Conservation (phyloP, 192 early-diverging fungal species). For the Coemansia sp. region DNA sequence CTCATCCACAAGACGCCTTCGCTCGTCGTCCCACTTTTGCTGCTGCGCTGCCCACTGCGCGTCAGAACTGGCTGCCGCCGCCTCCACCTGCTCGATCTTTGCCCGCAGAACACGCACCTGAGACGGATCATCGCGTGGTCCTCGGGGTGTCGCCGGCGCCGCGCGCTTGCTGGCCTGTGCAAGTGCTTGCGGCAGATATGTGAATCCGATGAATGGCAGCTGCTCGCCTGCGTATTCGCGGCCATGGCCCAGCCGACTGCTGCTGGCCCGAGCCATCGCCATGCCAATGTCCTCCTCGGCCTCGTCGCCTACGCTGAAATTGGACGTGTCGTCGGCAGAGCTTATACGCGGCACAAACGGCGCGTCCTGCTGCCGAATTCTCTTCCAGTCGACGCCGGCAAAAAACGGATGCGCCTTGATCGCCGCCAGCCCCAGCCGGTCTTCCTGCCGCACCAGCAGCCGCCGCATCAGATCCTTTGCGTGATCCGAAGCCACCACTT, state of each 20-base stretch:
- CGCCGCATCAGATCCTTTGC: constrained; percentile 73
- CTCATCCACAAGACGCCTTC: constrained; percentile 19
- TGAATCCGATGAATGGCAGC: constrained; percentile 87
- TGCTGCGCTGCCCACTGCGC: constrained; percentile 19
- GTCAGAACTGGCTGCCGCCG: constrained; percentile 10
- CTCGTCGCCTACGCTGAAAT: constrained; percentile 83
- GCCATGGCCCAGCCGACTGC: constrained; percentile 49
- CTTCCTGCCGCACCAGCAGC: constrained; percentile 70
- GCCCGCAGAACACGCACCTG: constrained; percentile 22
- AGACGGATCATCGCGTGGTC: constrained; percentile 39
- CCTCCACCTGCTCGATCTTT: constrained; percentile 39
- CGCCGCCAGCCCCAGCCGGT: constrained; percentile 67
- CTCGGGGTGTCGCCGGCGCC: constrained; percentile 18
- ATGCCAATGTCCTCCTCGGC: constrained; percentile 56
- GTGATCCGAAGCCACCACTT: constrained; percentile 58
- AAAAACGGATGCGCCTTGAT: constrained; percentile 73
- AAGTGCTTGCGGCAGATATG: constrained; percentile 55
- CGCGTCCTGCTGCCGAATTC: constrained; percentile 59
- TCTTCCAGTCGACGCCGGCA: constrained; percentile 62
- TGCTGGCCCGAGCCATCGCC: constrained; percentile 53
- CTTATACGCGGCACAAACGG: constrained; percentile 88
- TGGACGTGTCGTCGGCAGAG: constrained; percentile 83
- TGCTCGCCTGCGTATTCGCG: constrained; percentile 74
- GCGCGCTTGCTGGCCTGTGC: constrained; percentile 1
- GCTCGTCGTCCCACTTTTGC: constrained; percentile 35